Evolutionary conservation across 208 protist species (phyloP).

Genomic region (Herpetomonas tarakana): DNA sequence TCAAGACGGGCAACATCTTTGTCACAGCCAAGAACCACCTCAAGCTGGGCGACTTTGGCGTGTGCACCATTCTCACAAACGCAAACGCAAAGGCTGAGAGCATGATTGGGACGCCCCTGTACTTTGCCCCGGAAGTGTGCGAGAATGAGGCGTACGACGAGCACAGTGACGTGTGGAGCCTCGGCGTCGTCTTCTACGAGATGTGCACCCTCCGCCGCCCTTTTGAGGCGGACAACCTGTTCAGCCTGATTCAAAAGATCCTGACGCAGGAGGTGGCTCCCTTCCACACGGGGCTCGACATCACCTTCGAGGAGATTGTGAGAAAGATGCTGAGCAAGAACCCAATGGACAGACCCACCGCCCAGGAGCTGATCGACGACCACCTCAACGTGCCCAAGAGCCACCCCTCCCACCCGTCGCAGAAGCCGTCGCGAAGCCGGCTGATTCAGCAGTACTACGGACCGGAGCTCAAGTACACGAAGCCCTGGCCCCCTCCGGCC

Average conservation of each 20-base stretch:
- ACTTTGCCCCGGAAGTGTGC: conserved; percentile 92
- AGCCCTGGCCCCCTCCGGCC: conserved; percentile 31
- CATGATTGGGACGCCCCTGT: conserved; percentile 88
- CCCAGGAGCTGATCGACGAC: conserved; percentile 78
- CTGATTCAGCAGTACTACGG: conserved; percentile 74
- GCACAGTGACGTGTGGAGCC: conserved; percentile 94
- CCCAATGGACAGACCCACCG: conserved; percentile 61
- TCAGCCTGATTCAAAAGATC: conserved; percentile 71
- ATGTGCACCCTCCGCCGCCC: conserved; percentile 89
- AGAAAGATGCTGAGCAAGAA: conserved; percentile 75
- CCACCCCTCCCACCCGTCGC: conserved; percentile 79
- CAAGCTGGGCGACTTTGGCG: conserved; percentile 92
- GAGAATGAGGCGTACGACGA: conserved; percentile 85
- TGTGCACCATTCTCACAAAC: conserved; percentile 74
- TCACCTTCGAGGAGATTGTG: conserved; percentile 68
- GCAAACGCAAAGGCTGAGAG: conserved; percentile 58
- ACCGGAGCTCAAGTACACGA: conserved; percentile 48
- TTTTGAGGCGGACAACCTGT: conserved; percentile 70
- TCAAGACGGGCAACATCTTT: conserved; percentile 94
- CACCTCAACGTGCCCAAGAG: conserved; percentile 68
- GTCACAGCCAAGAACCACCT: conserved; percentile 87
- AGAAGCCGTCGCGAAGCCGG: conserved; percentile 66
- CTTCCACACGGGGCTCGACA: conserved; percentile 69
- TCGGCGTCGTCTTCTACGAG: conserved; percentile 95
- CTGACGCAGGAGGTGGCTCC: conserved; percentile 56